Base-by-base conservation (phyloP, 208 protist species). In the Acanthamoeba culbertsoni region DNA sequence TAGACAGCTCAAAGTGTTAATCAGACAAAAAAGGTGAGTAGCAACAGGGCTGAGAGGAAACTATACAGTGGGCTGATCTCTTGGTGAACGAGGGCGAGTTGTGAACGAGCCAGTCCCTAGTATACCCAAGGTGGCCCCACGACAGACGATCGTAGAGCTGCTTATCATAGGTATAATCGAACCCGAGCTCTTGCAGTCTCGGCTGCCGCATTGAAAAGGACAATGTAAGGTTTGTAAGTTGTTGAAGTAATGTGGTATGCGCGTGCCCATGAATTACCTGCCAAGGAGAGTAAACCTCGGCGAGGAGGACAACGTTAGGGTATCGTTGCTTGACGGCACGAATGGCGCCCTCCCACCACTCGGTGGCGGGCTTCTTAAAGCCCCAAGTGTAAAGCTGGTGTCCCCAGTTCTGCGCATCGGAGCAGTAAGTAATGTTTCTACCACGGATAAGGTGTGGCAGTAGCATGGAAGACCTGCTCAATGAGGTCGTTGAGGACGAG, bases 91-190 rank as follows among this genome's bases (percentile, higher is more conserved):
- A 40, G 28, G 62, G 62, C 62, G 62, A 71, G 62, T 71, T 71
- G 62, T 71, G 62, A 14, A 31, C 40, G 62, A 71, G 40, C 92
- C 82, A 95, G 31, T 42, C 40, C 65, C 73, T 48, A 53, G 94
- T 53, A 35, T 95, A 55, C 43, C 89, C 65, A 7, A 94, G 51
- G 82, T 97, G 51, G 23, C 95, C 91, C 31, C 62, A 84, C 31
- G 55, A 68, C 5, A 97, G 65, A 37, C 55, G 68, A 73, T 97
- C 95, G 43, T 96, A 96, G 2, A 97, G 48, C 65, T 86, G 71
- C 42, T 98, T 98, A 55, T 98, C 97, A 48, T 98, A 98, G 35
- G 95, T 94, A 75, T 92, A 98, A 26, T 98, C 97, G 68, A 98
- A 98, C 0, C 97, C 97, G n/a, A 93, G 57, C n/a, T 90, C 26